phyloP scores from a whole-genome alignment of 2,329 filamentous ascomycete species.

The Daldinia sp. region DNA sequence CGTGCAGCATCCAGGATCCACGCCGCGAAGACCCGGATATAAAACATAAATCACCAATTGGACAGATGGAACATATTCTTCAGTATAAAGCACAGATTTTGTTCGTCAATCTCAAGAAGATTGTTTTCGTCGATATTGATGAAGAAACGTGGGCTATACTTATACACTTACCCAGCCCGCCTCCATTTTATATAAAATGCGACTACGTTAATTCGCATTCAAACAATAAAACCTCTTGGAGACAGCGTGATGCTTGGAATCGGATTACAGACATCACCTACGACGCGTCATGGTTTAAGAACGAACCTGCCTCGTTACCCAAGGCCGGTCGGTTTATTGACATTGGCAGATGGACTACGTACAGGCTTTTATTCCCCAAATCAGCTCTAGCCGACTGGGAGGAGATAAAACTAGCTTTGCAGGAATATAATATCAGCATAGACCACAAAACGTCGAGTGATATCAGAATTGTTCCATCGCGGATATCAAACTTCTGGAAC shows the following conservation, averaged over 20 bases:
- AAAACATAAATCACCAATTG: slow-evolving; percentile 20
- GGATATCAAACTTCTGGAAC: slow-evolving; percentile 51
- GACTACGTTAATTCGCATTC: slow-evolving; percentile 46
- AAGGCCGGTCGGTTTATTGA: slow-evolving; percentile 54
- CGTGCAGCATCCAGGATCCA: slow-evolving; percentile 40
- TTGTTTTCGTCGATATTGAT: slow-evolving; percentile 51
- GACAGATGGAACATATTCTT: slow-evolving; percentile 27
- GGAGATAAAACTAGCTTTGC: slow-evolving; percentile 62
- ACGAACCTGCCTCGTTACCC: slow-evolving; percentile 52
- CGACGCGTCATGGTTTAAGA: slow-evolving; percentile 45
- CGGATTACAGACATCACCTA: slow-evolving; percentile 58
- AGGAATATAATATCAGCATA: slow-evolving; percentile 76
- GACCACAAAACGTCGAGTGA: slow-evolving; percentile 45
- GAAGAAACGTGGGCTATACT: slow-evolving; percentile 52
- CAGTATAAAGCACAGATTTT: slow-evolving; percentile 55
- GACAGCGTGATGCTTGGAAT: slow-evolving; percentile 55
- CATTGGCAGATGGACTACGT: slow-evolving; percentile 65
- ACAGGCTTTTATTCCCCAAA: slow-evolving; percentile 55
- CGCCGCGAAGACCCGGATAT: slow-evolving; percentile 31
- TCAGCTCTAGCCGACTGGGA: slow-evolving; percentile 48
- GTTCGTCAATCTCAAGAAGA: slow-evolving; percentile 56
- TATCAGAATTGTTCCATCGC: slow-evolving; percentile 53
- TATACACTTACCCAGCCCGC: slow-evolving; percentile 59
- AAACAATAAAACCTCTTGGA: slow-evolving; percentile 50
- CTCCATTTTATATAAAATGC: slow-evolving; percentile 55